Base-by-base conservation (phyloP, 495 filamentous ascomycete species). In the Tuber borchii region DNA sequence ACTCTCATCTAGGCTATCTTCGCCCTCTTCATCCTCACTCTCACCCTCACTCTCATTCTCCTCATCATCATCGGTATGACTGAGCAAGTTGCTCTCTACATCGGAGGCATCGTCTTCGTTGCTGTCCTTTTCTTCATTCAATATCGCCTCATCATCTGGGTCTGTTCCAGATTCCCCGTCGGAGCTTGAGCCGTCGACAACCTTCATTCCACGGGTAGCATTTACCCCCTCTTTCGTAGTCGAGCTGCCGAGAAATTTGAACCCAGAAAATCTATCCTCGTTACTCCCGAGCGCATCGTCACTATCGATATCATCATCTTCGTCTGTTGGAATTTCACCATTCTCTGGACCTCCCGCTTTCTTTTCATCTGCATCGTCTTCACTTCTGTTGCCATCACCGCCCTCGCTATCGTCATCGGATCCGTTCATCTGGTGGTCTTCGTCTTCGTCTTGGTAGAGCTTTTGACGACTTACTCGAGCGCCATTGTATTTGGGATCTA, bases 401-500 rank as follows among this genome's bases (percentile, higher is more conserved):
- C 83, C 83, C 78, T 86, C 73, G 77, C 86, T 82, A 2, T 82
- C 84, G 1, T 86, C 85, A 0, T 85, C 84, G 0, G 85, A 85
- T 20, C 85, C 83, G 5, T 85, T 86, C 56, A 65, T 3, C 84
- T 76, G 26, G 83, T 78, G 20, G 81, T 81, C 22, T 42, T 83
- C 84, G 72, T 82, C 79, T n/a, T 84, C 85, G 37, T 84, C 84
- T 65, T 34, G 56, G 48, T 89, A 86, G 16, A 94, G 86, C 0
- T 88, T 90, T 40, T 91, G 87, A 71, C 96, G 87, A 77, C 90
- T 93, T n/a, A 99, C 88, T 70, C 87, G 88, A 7, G 91, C 87
- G 17, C 95, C 95, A 65, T 88, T 86, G 83, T 99, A 99, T 82
- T 93, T 89, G 51, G 93, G 91, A 10, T 95, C 95, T 0, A 93